Evolutionary conservation across 805 yeast species (phyloP).

Genomic region (Huiozyma naganishii): DNA sequence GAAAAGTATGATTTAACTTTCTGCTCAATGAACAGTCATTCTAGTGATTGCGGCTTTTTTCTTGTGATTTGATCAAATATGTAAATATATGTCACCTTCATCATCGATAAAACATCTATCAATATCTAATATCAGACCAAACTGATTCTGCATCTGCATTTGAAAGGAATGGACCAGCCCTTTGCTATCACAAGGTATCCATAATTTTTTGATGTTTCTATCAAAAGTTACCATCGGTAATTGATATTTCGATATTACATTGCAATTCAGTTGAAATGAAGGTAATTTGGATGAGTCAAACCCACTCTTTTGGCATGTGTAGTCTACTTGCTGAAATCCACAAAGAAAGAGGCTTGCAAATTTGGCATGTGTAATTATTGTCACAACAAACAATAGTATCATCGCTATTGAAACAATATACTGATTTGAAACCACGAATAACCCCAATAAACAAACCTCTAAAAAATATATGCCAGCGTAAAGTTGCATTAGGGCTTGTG

Average conservation of each 20-base stretch:
- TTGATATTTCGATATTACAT: not conserved
- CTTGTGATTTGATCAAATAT: not conserved
- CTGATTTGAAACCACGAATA: constrained; percentile 51
- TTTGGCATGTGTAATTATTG: constrained; percentile 47
- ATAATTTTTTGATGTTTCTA: constrained; percentile 16
- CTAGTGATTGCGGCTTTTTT: not conserved
- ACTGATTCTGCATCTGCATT: constrained; percentile 6
- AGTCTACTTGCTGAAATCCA: constrained; percentile 6
- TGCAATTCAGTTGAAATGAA: constrained; percentile 1
- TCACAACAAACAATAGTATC: constrained; percentile 39
- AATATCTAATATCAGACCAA: constrained; percentile 8
- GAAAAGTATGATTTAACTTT: not conserved
- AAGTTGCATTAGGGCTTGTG: constrained; percentile 63
- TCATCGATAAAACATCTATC: constrained; percentile 7
- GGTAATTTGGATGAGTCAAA: not conserved
- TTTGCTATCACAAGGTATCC: constrained; percentile 35
- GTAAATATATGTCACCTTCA: constrained; percentile 10
- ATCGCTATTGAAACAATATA: constrained; percentile 37
- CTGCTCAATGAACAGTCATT: no score
- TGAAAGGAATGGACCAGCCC: constrained; percentile 26
- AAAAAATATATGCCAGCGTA: constrained; percentile 75
- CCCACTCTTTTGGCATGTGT: not conserved
- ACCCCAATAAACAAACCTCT: constrained; percentile 68
- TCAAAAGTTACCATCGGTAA: constrained; percentile 3
- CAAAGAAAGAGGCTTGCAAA: constrained; percentile 27